phyloP scores from a whole-genome alignment of 306 rosid genomes.

The Lathyrus oleraceus region DNA sequence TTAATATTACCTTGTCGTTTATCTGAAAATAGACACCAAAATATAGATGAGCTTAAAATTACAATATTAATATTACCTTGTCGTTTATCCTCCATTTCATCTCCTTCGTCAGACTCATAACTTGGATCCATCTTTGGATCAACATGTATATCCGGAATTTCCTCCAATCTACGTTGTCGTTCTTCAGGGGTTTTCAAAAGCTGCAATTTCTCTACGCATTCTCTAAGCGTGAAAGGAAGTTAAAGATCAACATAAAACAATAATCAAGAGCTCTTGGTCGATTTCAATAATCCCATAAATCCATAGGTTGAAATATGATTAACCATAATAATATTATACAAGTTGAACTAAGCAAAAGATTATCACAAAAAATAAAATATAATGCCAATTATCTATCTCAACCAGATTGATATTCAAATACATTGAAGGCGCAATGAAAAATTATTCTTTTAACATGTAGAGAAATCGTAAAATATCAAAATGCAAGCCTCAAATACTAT shows the following conservation, averaged over 20 bases:
- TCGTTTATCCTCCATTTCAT: slow-evolving; percentile 68
- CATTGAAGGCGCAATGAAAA: slow-evolving; percentile 5
- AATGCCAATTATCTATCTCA: not conserved
- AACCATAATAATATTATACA: slow-evolving; percentile 9
- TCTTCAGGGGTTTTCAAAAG: slow-evolving; percentile 93
- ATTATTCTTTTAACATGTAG: not conserved
- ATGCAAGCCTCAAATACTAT: not conserved
- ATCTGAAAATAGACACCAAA: not conserved
- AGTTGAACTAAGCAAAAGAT: slow-evolving; percentile 7
- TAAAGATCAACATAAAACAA: slow-evolving; percentile 50
- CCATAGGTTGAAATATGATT: slow-evolving; percentile 1
- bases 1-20: too few relatives aligned
- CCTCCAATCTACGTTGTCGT: slow-evolving; percentile 95
- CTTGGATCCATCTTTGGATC: slow-evolving; percentile 99
- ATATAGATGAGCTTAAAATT: not conserved
- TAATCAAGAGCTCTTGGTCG: not conserved
- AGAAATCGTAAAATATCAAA: not conserved
- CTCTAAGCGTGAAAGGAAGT: slow-evolving; percentile 89
- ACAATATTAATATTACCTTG: slow-evolving; percentile 46
- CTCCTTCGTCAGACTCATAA: slow-evolving; percentile 91
- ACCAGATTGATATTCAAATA: slow-evolving; percentile 7
- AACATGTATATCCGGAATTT: slow-evolving; percentile 79
- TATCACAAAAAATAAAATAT: slow-evolving; percentile 9
- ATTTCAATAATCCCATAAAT: slow-evolving; percentile 20
- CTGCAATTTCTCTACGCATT: slow-evolving; percentile 98